Percentiles rank a stretch among this genome's conserved stretches.
Evolutionary conservation across 441 rosid genomes (phyloP).

Genomic region (Hura crepitans): DNA sequence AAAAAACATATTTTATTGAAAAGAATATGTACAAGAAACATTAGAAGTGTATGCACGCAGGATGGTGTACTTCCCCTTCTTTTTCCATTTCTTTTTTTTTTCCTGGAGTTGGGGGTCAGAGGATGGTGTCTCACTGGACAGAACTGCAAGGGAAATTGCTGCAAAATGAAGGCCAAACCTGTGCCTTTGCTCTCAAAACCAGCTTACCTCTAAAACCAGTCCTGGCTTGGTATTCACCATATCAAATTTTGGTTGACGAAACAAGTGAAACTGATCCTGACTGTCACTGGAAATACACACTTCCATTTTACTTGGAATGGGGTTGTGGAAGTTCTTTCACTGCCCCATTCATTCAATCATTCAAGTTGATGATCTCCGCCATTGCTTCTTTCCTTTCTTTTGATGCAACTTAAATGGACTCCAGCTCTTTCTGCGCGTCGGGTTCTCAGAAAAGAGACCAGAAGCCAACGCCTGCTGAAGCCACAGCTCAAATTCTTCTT

Average conservation of each 20-base stretch:
- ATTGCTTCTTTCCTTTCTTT: slow-evolving; percentile 84
- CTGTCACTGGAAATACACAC: not conserved
- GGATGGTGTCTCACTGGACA: not conserved
- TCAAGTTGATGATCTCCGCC: slow-evolving; percentile 92
- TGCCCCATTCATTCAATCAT: not conserved
- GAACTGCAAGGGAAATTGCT: too few relatives aligned
- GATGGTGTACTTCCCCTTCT: not conserved
- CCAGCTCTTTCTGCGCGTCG: slow-evolving; percentile 96
- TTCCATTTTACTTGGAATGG: slow-evolving; percentile 5
- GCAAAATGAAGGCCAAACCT: not conserved
- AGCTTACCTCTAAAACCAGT: not conserved
- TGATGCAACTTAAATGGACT: slow-evolving; percentile 89
- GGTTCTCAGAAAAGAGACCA: slow-evolving; percentile 87
- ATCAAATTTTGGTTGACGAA: not conserved
- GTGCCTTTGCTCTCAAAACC: not conserved
- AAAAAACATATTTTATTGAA: not conserved
- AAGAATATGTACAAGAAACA: not conserved
- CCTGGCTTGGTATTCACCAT: not conserved
- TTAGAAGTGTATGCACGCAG: not conserved
- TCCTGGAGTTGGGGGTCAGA: not conserved
- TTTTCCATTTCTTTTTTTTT: too few relatives aligned
- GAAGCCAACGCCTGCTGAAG: slow-evolving; percentile 93
- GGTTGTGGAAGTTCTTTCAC: not conserved
- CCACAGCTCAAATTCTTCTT: slow-evolving; percentile 90
- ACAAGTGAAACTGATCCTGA: not conserved